Base-by-base conservation (phyloP, 352 stramenopile species). In the Globisporangium parvum region DNA sequence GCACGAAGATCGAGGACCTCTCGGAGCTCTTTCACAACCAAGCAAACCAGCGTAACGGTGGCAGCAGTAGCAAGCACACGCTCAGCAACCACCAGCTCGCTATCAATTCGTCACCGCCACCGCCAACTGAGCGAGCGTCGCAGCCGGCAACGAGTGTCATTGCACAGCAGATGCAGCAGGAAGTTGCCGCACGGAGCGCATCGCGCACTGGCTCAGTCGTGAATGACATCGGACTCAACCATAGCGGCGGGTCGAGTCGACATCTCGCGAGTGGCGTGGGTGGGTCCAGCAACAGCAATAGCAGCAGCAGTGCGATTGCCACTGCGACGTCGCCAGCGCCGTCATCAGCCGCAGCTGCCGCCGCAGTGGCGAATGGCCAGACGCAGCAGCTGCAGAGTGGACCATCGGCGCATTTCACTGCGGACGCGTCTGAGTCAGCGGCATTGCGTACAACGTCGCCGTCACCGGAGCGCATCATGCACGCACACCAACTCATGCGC, bases 1-100 rank as follows among this genome's bases (percentile, higher is more conserved):
- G 80, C 46, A 87, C 74, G 45, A 87, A 87, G 61, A 85, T 91
- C 51, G 77, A 91, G 63, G 76, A 87, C 41, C 58, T 91, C 17
- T 73, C 73, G 18, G 61, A 79, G 55, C 64, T 74, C 44, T 75
- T 80, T 48, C 70, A 80, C 53, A 35, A 55, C 31, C 67, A 77
- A 47, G 35, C 63, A 20, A 57, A 77, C 23, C 59, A 20, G 15
- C 15, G 18, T 15, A 44, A 20, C 39, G 39, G 18, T 44, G 39
- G 62, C 23, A 53, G 51, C 47, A 53, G 41, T 11, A 46, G 49
- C 37, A 56, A 67, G 56, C 47, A 52, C 47, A 59, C 56, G 20
- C 57, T 57, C 40, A 65, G 51, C 45, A 64, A 35, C 18, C 58
- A 51, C 2, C 60, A 58, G 23, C 24, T 67, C 3, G 59, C 47